Conservation (phyloP, 2,329 filamentous ascomycete genomes). For the Ceratocystis variospora region DNA sequence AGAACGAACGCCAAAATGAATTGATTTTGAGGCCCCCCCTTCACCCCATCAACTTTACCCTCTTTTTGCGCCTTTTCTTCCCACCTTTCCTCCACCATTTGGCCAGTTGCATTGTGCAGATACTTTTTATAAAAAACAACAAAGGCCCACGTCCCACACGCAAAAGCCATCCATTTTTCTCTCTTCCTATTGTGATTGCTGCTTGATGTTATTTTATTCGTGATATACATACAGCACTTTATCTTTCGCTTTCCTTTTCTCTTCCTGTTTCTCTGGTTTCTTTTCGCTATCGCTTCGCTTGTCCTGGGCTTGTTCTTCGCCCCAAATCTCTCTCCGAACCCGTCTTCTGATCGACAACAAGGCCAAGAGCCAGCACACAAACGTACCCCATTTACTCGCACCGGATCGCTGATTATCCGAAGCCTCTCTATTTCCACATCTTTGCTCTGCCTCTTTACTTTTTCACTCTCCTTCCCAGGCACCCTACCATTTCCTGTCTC, state of each 20-base stretch:
- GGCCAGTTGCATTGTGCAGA: not conserved
- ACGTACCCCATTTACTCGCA: not conserved
- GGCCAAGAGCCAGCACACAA: not conserved
- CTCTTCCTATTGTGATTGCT: not conserved
- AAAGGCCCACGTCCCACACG: constrained; percentile 8
- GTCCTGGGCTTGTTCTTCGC: not conserved
- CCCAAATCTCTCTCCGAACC: not conserved
- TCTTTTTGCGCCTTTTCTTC: constrained; percentile 11
- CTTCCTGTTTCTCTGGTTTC: not conserved
- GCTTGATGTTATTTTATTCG: not conserved
- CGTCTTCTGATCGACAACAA: not conserved
- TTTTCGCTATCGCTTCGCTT: not conserved
- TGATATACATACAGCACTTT: not conserved
- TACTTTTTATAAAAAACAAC: constrained; percentile 9
- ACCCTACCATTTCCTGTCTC: not conserved
- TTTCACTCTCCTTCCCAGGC: not conserved
- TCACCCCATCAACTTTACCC: not conserved
- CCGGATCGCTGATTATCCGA: not conserved
- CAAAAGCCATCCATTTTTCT: not conserved
- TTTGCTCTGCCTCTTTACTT: not conserved
- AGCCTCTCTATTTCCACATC: not conserved
- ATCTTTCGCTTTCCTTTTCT: constrained; percentile 8
- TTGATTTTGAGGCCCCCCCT: constrained; percentile 10
- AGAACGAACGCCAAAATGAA: constrained; percentile 7
- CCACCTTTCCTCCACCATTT: not conserved